phyloP scores from a whole-genome alignment of 495 filamentous ascomycete species.

The Xanthoparmelia taractica region DNA sequence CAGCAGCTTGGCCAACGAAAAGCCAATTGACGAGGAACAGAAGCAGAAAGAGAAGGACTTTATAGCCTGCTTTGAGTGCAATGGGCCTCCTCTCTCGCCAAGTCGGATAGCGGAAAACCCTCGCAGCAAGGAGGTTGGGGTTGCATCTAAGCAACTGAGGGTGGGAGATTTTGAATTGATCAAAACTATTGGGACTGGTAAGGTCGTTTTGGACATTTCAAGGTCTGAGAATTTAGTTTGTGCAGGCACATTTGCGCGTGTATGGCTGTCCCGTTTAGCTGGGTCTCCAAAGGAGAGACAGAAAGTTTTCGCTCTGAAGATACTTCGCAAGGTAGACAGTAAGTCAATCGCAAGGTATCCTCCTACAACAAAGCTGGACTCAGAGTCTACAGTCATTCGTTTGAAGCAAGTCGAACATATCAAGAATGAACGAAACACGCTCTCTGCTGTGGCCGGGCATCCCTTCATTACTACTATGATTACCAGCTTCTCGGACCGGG shows the following conservation, averaged over 20 bases:
- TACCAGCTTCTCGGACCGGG: slow-evolving; percentile 80
- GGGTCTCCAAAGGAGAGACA: slow-evolving; percentile 46
- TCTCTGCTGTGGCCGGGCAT: slow-evolving; percentile 81
- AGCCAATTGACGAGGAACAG: slow-evolving; percentile 35
- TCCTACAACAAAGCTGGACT: slow-evolving; percentile 18
- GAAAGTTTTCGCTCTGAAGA: slow-evolving; percentile 87
- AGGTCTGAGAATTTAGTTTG: slow-evolving; percentile 19
- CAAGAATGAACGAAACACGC: slow-evolving; percentile 80
- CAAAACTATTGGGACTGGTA: slow-evolving; percentile 87
- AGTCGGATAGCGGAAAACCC: slow-evolving; percentile 47
- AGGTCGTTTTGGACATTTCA: slow-evolving; percentile 15
- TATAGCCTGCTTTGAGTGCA: slow-evolving; percentile 41
- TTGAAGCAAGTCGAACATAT: slow-evolving; percentile 98
- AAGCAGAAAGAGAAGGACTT: slow-evolving; percentile 35
- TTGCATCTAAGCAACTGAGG: slow-evolving; percentile 46
- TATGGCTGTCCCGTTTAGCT: slow-evolving; percentile 73
- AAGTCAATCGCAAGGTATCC: slow-evolving; percentile 23
- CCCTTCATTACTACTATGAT: slow-evolving; percentile 93
- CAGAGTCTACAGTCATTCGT: slow-evolving; percentile 62
- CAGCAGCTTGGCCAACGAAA: slow-evolving; percentile 26
- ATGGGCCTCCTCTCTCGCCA: slow-evolving; percentile 45
- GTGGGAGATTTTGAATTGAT: slow-evolving; percentile 75
- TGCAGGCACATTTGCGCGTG: slow-evolving; percentile 88
- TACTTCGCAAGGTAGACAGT: slow-evolving; percentile 82
- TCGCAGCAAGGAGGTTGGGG: slow-evolving; percentile 50